Conservation (phyloP, 202 grass and related monocot genomes). For the Carex sylvatica region DNA sequence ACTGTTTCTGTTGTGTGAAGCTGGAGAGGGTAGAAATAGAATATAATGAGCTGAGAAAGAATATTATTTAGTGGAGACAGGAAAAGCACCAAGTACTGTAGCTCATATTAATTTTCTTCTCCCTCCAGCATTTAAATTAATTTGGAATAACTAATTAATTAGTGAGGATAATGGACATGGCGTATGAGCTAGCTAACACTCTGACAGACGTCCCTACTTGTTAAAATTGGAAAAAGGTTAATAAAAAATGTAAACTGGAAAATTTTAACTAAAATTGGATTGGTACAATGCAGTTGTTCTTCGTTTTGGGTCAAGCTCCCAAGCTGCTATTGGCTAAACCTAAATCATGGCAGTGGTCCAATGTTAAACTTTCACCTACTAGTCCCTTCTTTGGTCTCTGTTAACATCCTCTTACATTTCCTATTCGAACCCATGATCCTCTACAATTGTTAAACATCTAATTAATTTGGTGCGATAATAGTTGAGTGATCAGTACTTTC, state of each 20-base stretch:
- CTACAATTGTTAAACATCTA: not conserved
- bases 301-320: not conserved
- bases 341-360: not conserved
- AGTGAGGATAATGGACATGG: constrained; percentile 12
- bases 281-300: constrained; percentile 1
- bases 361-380: constrained; percentile 8
- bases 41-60: constrained; percentile 31
- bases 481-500: not conserved
- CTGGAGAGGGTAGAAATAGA: constrained; percentile 26
- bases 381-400: not conserved
- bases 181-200: constrained; percentile 10
- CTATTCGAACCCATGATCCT: not conserved
- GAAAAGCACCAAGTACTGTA: constrained; percentile 34
- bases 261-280: not conserved
- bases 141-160: constrained; percentile 11
- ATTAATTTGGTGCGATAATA: not conserved
- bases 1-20: constrained; percentile 10
- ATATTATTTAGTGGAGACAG: constrained; percentile 28
- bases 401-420: constrained; percentile 6
- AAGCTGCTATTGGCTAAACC: not conserved
- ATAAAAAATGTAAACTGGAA: not conserved
- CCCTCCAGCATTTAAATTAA: not conserved
- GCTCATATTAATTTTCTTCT: constrained; percentile 28
- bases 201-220: not conserved
- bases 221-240: not conserved